A percentile compares a stretch with the other conserved stretches of the same genome.
These are phyloP conservation scores for Penicillium dipodomyicola DNA, from an alignment of 495 filamentous ascomycete species.

Conservation along the genomic window DNA sequence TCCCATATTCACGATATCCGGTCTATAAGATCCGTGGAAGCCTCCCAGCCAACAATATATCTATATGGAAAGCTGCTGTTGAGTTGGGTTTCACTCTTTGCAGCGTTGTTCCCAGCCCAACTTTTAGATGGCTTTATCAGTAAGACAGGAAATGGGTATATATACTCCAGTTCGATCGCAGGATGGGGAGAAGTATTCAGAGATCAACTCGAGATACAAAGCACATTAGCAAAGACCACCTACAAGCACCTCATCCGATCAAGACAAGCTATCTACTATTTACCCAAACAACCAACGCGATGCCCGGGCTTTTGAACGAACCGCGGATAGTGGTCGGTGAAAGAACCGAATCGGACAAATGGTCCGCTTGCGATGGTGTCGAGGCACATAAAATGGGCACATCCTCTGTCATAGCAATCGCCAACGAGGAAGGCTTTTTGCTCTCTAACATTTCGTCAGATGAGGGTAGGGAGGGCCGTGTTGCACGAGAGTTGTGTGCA, in stretches of 20 bases:
- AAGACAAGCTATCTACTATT: background rate
- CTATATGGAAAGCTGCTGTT: background rate
- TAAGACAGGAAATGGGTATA: background rate
- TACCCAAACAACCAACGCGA: background rate
- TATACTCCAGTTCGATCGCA: background rate
- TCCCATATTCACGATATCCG: background rate
- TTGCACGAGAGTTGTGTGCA: no score
- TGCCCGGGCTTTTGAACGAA: background rate
- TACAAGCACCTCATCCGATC: background rate
- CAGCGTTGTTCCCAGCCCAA: conserved; percentile 8
- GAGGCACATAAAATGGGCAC: background rate
- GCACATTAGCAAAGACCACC: background rate
- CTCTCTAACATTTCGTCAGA: background rate
- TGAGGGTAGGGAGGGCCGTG: no score
- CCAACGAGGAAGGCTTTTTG: conserved; percentile 5
- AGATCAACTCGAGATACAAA: background rate
- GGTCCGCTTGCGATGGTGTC: no score
- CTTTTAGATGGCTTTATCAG: background rate
- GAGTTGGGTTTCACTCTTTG: conserved; percentile 5
- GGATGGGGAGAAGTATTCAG: background rate
- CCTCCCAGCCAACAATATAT: conserved; percentile 8
- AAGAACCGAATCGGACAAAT: no score
- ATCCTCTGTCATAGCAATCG: background rate
- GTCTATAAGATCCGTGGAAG: conserved; percentile 6
- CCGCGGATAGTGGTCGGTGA: background rate